These are phyloP conservation scores for Golubevia sp. DNA, from an alignment of 1,284 basidiomycete species.

Conservation along the genomic window DNA sequence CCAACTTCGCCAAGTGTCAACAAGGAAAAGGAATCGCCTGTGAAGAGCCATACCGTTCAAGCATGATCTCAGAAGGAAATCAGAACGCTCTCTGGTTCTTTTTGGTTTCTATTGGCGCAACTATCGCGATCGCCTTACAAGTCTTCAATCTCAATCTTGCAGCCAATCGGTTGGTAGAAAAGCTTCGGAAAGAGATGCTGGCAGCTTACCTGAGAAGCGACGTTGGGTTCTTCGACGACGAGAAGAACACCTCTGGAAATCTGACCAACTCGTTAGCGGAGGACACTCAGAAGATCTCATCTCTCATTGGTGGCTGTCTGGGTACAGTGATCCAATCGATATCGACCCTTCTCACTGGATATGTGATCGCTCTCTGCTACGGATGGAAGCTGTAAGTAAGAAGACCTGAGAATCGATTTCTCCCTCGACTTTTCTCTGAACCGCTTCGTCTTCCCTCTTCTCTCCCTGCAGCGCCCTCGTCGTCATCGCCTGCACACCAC, in stretches of 20 bases:
- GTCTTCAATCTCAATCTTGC: slow-evolving; percentile 46
- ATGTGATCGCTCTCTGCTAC: slow-evolving; percentile 31
- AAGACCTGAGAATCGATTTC: slow-evolving; percentile 41
- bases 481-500: slow-evolving; percentile 39
- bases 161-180: slow-evolving; percentile 36
- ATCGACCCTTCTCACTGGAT: slow-evolving; percentile 25
- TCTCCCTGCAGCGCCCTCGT: slow-evolving; percentile 46
- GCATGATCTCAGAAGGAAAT: slow-evolving; percentile 40
- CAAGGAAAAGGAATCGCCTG: slow-evolving; percentile 26
- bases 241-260: slow-evolving; percentile 37
- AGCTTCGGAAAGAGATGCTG: slow-evolving; percentile 37
- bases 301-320: not conserved
- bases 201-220: slow-evolving; percentile 43
- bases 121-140: slow-evolving; percentile 42
- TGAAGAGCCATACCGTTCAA: slow-evolving; percentile 30
- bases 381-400: not conserved
- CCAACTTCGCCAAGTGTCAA: slow-evolving; percentile 46
- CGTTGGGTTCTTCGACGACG: slow-evolving; percentile 48
- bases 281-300: not conserved
- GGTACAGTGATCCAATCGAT: slow-evolving; percentile 3
- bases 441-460: slow-evolving; percentile 44
- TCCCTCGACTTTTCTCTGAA: slow-evolving; percentile 42
- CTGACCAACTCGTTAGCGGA: slow-evolving; percentile 48
- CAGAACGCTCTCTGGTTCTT: slow-evolving; percentile 55
- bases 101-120: slow-evolving; percentile 49